Percentiles rank a stretch among this genome's conserved stretches.
Conservation (phyloP, 202 grass and related monocot species). For the Panicum hallii region DNA sequence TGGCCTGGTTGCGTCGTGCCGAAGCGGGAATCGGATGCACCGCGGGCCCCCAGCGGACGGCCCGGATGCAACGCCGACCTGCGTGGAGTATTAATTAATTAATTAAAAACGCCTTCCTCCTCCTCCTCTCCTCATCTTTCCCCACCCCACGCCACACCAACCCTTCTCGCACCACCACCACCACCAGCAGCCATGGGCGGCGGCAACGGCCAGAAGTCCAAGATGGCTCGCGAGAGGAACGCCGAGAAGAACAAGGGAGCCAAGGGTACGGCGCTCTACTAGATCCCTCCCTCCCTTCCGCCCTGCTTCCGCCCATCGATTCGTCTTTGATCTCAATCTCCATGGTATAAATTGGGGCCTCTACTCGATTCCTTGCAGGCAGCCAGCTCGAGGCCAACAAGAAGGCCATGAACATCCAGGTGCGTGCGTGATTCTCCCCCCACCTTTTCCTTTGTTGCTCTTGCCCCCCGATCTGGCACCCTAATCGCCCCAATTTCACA, state of each 20-base stretch:
- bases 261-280: slow-evolving; percentile 52
- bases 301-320: neutral
- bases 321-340: neutral
- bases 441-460: neutral
- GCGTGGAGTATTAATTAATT: no score
- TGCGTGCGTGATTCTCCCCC: neutral
- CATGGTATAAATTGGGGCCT: no score
- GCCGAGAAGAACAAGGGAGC: slow-evolving; percentile 70
- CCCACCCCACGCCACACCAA: neutral
- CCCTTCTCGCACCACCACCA: no score
- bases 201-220: slow-evolving; percentile 87
- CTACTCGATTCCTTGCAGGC: slow-evolving; percentile 12
- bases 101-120: no score
- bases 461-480: neutral
- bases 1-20: no score
- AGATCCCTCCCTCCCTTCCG: neutral
- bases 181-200: slow-evolving; percentile 60
- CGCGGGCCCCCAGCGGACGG: no score
- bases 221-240: slow-evolving; percentile 87
- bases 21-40: no score
- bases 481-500: neutral
- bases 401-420: slow-evolving; percentile 98
- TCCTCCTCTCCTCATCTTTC: neutral
- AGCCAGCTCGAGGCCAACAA: slow-evolving; percentile 93
- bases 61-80: no score